Evolutionary conservation across 139 green algal genomes (phyloP), one percentile per base, ranked within the genome.

Genomic region (Parachlorella kessleri): DNA sequence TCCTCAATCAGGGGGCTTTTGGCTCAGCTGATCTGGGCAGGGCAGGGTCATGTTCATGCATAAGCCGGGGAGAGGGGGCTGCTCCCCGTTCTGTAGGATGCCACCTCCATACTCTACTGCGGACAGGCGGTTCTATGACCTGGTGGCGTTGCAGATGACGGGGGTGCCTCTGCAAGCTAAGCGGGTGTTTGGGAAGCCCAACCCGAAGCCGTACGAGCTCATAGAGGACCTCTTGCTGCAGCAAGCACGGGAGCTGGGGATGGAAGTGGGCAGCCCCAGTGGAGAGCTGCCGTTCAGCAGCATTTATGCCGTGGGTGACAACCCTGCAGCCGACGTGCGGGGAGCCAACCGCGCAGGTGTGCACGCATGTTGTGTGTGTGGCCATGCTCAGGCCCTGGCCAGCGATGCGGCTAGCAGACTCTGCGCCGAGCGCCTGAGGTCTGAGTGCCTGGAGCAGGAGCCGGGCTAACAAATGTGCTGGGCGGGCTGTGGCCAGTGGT

Each of bases 291-390:
- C 86, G 33, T 87, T 89, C 53, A 33, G 75, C 30, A 72, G 53
- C 66, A 94, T 97, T 55, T 97, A 89, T 76, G 89, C 87, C 4
- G 79, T 97, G 6, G 93, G 93, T 0, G 93, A 97, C 88, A 97
- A 97, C 77, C 90, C 90, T 3, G 85, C 84, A 4, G 87, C 93
- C 1, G 93, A 97, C 36, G 87, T 97, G 71, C 71, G 86, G 3
- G 93, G 93, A 9, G 93, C 93, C 10, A 91, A 92, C 41, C 30
- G 18, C 24, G 54, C 53, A 84, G 48, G 48, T 59, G 48, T 59
- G 48, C 48, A 59, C 48, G 14, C 48, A 59, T 59, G 48, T 18
- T 59, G 48, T 59, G 48, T 18, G 48, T n/a, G n/a, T n/a, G n/a
- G n/a, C n/a, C n/a, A n/a, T n/a, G n/a, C n/a, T n/a, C n/a, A n/a